Percentiles rank a stretch among this genome's conserved stretches.
Evolutionary conservation across 2,329 filamentous ascomycete genomes (phyloP).

Genomic region (Microdochium nivale): DNA sequence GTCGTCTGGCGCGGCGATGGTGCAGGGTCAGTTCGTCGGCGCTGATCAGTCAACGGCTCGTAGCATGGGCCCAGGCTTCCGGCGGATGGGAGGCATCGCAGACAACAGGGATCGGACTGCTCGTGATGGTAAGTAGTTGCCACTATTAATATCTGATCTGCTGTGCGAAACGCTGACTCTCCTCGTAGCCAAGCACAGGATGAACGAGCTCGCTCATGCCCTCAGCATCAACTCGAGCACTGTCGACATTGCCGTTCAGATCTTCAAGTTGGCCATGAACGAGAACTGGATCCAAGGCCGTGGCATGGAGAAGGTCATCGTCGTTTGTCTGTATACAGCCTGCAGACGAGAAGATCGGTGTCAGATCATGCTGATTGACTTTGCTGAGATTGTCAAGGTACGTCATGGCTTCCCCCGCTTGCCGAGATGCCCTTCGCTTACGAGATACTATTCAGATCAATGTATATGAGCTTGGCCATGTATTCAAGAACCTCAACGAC

Average conservation of each 20-base stretch:
- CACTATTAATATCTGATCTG: background rate
- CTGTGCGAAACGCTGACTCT: slow-evolving; percentile 10
- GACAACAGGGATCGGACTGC: slow-evolving; percentile 53
- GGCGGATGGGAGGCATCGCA: slow-evolving; percentile 45
- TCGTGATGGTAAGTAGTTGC: slow-evolving; percentile 29
- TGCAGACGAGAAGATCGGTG: slow-evolving; percentile 74
- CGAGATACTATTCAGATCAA: slow-evolving; percentile 51
- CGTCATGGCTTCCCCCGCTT: slow-evolving; percentile 1
- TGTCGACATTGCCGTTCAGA: slow-evolving; percentile 57
- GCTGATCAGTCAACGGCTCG: slow-evolving; percentile 78
- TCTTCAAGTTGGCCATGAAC: slow-evolving; percentile 67
- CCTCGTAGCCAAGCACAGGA: slow-evolving; percentile 38
- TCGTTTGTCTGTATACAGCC: slow-evolving; percentile 85
- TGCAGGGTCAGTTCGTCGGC: slow-evolving; percentile 82
- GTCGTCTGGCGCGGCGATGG: slow-evolving; percentile 74
- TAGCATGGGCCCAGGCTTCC: slow-evolving; percentile 53
- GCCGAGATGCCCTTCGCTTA: background rate
- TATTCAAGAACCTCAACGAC: slow-evolving; percentile 76
- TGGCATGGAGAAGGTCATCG: slow-evolving; percentile 73
- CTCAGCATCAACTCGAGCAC: slow-evolving; percentile 53
- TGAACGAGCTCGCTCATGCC: slow-evolving; percentile 53
- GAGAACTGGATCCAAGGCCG: slow-evolving; percentile 81
- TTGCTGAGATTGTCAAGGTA: slow-evolving; percentile 66
- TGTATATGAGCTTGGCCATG: slow-evolving; percentile 83
- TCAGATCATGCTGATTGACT: slow-evolving; percentile 87